Percentiles rank a stretch among this genome's conserved stretches.
These are phyloP conservation scores for Pistacia atlantica DNA, from an alignment of 345 rosid species.

Conservation along the genomic window DNA sequence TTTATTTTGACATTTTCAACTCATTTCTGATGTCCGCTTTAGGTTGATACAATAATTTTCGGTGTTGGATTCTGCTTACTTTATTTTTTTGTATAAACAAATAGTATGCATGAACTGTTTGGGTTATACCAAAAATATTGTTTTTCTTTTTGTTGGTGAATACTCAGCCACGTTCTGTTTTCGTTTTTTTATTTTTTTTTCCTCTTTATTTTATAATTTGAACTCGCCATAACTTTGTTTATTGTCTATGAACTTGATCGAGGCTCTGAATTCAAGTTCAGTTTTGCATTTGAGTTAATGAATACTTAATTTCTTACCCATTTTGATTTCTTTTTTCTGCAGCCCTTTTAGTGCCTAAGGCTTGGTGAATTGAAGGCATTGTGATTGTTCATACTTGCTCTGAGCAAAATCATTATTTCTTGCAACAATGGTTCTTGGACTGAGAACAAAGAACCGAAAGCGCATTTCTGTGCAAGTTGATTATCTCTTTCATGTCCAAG, in stretches of 20 bases:
- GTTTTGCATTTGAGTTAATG: background rate
- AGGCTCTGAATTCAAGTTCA: background rate
- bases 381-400: slow-evolving; percentile 21
- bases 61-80: slow-evolving; percentile 14
- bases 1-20: background rate
- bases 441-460: slow-evolving; percentile 59
- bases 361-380: slow-evolving; percentile 20
- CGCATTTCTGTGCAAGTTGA: slow-evolving; percentile 36
- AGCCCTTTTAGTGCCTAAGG: slow-evolving; percentile 10
- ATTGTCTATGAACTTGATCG: background rate
- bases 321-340: background rate
- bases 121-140: slow-evolving; percentile 6
- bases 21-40: slow-evolving; percentile 28
- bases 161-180: slow-evolving; percentile 21
- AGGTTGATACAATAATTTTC: slow-evolving; percentile 10
- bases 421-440: slow-evolving; percentile 63
- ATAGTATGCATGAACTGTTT: slow-evolving; percentile 15
- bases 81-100: background rate
- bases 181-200: background rate
- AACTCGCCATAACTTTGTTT: slow-evolving; percentile 1
- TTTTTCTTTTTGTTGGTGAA: slow-evolving; percentile 2
- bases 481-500: slow-evolving; percentile 51
- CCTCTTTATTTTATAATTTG: slow-evolving; percentile 3
- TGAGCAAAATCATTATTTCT: slow-evolving; percentile 21
- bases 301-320: background rate